Evolutionary conservation across 1,284 basidiomycete genomes (phyloP).

Genomic region (Leccinum angustisporum): DNA sequence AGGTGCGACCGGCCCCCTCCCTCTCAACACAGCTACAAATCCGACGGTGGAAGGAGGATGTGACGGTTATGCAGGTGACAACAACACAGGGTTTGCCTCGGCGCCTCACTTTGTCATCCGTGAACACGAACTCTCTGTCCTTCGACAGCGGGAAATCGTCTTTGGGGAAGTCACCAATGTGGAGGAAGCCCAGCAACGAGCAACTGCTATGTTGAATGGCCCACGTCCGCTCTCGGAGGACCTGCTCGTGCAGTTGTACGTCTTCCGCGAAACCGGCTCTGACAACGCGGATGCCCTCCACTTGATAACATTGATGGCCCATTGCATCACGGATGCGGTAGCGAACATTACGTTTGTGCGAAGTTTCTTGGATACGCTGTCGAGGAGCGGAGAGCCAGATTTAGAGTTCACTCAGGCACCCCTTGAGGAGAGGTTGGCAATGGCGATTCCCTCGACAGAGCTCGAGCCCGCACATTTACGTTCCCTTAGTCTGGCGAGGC

Average conservation of each 20-base stretch:
- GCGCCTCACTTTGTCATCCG: constrained; percentile 19
- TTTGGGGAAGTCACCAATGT: constrained; percentile 8
- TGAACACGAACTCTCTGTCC: constrained; percentile 19
- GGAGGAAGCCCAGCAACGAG: constrained; percentile 12
- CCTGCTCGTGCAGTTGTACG: constrained; percentile 17
- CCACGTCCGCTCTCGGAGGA: constrained; percentile 24
- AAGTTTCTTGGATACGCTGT: constrained; percentile 29
- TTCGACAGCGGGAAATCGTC: constrained; percentile 11
- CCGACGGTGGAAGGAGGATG: neutral
- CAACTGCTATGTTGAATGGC: constrained; percentile 11
- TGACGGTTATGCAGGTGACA: neutral
- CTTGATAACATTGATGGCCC: constrained; percentile 12
- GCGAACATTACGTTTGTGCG: constrained; percentile 2
- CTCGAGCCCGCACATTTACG: constrained; percentile 34
- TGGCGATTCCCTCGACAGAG: constrained; percentile 40
- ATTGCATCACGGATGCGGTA: neutral
- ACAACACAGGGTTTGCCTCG: neutral
- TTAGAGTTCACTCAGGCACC: constrained; percentile 18
- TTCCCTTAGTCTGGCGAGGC: constrained; percentile 35
- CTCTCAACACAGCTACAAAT: neutral
- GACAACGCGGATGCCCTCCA: constrained; percentile 16
- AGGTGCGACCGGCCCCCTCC: neutral
- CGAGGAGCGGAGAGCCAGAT: constrained; percentile 18
- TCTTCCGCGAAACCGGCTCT: constrained; percentile 10
- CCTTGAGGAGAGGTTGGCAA: constrained; percentile 41